Base-by-base conservation (phyloP, 164 flowering plant species). In the Echeveria elegans region DNA sequence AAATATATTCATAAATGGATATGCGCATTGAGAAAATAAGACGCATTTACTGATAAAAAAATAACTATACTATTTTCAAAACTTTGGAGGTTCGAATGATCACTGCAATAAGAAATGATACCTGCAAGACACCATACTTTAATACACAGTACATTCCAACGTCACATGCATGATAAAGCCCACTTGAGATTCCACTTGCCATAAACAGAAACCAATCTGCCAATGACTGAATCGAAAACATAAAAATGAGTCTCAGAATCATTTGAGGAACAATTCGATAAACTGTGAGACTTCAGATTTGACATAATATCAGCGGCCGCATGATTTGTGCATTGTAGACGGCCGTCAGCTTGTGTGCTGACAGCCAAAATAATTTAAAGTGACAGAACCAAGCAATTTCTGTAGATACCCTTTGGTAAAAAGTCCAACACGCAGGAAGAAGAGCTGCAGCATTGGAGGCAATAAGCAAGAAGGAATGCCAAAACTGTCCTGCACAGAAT, bases 161-260 rank as follows among this genome's bases (percentile, higher is more conserved):
- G 79, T 91, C 97, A 82, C 98, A 94, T n/a, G 98, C 89, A 81
- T 94, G 98, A 78, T 94, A 94, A 65, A 94, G 70, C 64, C 81
- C 97, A 81, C 98, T 94, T 40, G 97, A 82, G 70, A 88, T 77
- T 67, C 98, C 98, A 81, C 98, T 94, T 9, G 86, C 75, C 11
- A 91, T 88, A 78, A 77, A 94, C 50, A 94, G 74, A 24, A 94
- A 83, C 96, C 97, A 94, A 73, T 94, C 96, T 41, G 95, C 86
- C 74, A 81, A 85, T 63, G 92, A 96, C 97, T 91, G 79, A 29
- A 64, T 11, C 36, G 11, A 37, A n/a, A 38, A 65, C 8, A 41
- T 8, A 23, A 43, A 26, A 5, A n/a, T 24, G 63, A 62, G 65
- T 31, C 16, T 9, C 14, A 63, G 58, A 24, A 53, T 2, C 2